These are phyloP conservation scores for Collybia mongolica DNA, from an alignment of 768 basidiomycete genomes.

Conservation along the genomic window DNA sequence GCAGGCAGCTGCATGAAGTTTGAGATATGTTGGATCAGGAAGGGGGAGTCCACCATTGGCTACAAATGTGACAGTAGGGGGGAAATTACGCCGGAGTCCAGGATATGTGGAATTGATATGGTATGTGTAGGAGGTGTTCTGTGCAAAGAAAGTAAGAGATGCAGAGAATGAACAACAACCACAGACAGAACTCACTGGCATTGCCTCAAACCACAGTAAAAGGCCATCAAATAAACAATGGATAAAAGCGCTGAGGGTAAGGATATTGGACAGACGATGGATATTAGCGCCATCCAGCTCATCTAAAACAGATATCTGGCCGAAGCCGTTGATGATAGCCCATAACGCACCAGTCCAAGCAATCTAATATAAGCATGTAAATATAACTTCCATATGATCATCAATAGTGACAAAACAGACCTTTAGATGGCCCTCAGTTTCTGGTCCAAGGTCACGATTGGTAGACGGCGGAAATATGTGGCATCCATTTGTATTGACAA, in stretches of 20 bases:
- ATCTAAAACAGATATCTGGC: conserved; percentile 4
- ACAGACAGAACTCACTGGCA: neutral
- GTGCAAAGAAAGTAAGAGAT: conserved; percentile 1
- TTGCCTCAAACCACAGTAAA: conserved; percentile 17
- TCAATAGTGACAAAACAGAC: neutral
- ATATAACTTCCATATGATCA: too few relatives aligned
- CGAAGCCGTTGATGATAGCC: conserved; percentile 16
- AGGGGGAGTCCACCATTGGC: conserved; percentile 15
- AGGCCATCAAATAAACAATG: conserved; percentile 12
- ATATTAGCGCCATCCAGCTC: conserved; percentile 23
- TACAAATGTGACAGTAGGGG: conserved; percentile 15
- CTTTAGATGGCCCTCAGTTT: neutral
- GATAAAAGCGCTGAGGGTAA: conserved; percentile 12
- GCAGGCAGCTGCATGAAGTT: conserved; percentile 30
- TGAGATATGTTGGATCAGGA: conserved; percentile 25
- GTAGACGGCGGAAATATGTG: conserved; percentile 6
- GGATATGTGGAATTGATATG: conserved; percentile 1
- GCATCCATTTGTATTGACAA: neutral
- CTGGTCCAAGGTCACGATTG: neutral
- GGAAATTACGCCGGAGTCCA: neutral
- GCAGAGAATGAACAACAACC: neutral
- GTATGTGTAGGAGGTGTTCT: conserved; percentile 8
- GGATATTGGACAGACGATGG: conserved; percentile 23
- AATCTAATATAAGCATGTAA: conserved; percentile 5
- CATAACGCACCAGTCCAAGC: conserved; percentile 13